phyloP scores from a whole-genome alignment of 495 filamentous ascomycete genomes.

The Podospora didyma region DNA sequence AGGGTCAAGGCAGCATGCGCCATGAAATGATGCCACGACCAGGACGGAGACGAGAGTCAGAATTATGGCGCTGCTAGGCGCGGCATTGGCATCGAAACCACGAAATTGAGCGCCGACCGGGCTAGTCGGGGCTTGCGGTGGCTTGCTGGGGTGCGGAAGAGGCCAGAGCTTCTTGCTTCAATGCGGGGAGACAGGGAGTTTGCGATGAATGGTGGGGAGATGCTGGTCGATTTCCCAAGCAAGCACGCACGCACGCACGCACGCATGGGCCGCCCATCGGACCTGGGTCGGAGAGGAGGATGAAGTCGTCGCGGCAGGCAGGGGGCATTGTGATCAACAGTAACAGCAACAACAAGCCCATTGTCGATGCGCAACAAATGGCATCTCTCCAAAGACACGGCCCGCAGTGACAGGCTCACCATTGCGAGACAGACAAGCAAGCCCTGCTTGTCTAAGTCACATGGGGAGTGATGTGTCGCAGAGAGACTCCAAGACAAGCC shows the following conservation, averaged over 20 bases:
- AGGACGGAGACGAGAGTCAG: not conserved
- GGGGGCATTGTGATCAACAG: no score
- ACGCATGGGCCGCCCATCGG: constrained; percentile 10
- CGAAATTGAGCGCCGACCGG: constrained; percentile 8
- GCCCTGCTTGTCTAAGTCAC: no score
- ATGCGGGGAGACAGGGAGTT: constrained; percentile 21
- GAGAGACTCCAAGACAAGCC: constrained; percentile 16
- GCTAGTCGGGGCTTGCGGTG: constrained; percentile 6
- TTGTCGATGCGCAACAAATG: no score
- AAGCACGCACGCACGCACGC: not conserved
- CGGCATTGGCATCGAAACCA: constrained; percentile 30
- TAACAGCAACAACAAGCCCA: no score
- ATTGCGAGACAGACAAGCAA: no score
- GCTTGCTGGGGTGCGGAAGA: constrained; percentile 13
- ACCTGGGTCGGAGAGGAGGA: constrained; percentile 5
- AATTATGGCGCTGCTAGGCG: constrained; percentile 20
- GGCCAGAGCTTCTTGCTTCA: constrained; percentile 20
- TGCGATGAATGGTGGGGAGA: constrained; percentile 18
- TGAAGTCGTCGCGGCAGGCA: no score
- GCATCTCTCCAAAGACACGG: no score
- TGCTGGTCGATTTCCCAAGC: constrained; percentile 6
- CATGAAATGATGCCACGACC: not conserved
- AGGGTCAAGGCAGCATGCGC: not conserved
- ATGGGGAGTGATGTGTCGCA: not conserved
- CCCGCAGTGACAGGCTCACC: no score